Evolutionary conservation across 306 rosid species (phyloP), one percentile per base, ranked within the genome.

Genomic region (Quercus variabilis): DNA sequence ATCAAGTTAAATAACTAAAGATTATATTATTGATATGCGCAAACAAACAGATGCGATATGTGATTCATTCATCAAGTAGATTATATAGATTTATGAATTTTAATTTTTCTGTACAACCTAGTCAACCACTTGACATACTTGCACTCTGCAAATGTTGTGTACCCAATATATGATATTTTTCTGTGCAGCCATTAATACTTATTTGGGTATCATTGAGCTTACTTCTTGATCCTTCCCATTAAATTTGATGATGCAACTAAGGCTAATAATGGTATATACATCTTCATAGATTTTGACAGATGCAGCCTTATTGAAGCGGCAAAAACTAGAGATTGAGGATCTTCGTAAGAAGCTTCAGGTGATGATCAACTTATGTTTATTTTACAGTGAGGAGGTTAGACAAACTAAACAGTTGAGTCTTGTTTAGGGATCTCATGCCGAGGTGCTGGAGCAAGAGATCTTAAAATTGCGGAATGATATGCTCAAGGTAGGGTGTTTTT

Each of bases 281-380:
- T 31, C 74, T 85, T 65, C 46, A 30, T 84, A 95, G 99, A 93
- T 95, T 83, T 86, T 95, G 88, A 90, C 99, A 33, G 99, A 95
- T 71, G 94, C 89, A 60, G 99, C 98, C 76, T 88, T 95, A 86
- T 83, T 95, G 79, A 95, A 93, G 90, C 87, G 99, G 80, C 99
- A 95, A 68, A 89, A 93, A 70, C 83, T 86, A 84, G 99, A 93
- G 88, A 95, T 95, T 83, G 99, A 95, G 83, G 98, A 91, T 73
- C 89, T 95, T 41, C 95, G 89, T 67, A 83, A 73, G 85, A 93
- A 95, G 79, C 97, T 95, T 84, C 88, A 91, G 97, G 99, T 95
- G 79, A 87, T 73, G 43, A 67, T 78, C 26, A 55, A 26, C 30
- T 58, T 78, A 68, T 80, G 78, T 75, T 54, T 54, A 46, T 76